A percentile compares a stretch with the other conserved stretches of the same genome.
Evolutionary conservation across 1,139 yeast species (phyloP).

Genomic region (Nakaseomyces bracarensis): DNA sequence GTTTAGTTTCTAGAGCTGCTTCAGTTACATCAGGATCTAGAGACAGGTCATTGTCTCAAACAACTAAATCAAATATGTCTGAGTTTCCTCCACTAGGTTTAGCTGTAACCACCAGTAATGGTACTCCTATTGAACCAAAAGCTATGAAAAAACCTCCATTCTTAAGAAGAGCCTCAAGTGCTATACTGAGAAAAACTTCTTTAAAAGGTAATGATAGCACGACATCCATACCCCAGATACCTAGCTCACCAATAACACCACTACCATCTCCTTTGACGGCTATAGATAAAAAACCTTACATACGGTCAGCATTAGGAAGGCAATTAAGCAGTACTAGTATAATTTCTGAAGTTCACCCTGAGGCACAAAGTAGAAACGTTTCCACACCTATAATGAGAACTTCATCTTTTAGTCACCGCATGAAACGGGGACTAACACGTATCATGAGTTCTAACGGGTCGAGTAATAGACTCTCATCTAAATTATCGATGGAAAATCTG

Average conservation of each 20-base stretch:
- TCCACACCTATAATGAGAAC: slow-evolving; percentile 7
- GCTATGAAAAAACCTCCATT: slow-evolving; percentile 22
- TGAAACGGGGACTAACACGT: slow-evolving; percentile 25
- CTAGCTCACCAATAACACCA: slow-evolving; percentile 12
- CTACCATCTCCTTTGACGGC: slow-evolving; percentile 13
- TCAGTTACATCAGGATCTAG: slow-evolving; percentile 3
- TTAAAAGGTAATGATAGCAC: slow-evolving; percentile 9
- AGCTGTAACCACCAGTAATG: slow-evolving; percentile 1
- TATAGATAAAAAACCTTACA: slow-evolving; percentile 6
- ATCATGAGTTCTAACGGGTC: slow-evolving; percentile 20
- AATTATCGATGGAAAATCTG: not conserved
- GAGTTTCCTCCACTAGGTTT: slow-evolving; percentile 1
- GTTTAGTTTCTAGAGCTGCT: slow-evolving; percentile 1
- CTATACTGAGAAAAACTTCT: slow-evolving; percentile 26
- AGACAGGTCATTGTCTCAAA: not conserved
- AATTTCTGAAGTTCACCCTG: not conserved
- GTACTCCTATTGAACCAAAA: not conserved
- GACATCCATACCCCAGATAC: not conserved
- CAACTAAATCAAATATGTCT: not conserved
- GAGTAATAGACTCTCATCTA: not conserved
- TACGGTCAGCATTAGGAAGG: slow-evolving; percentile 4
- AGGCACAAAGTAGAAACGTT: not conserved
- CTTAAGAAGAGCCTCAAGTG: slow-evolving; percentile 29
- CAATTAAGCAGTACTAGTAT: slow-evolving; percentile 6
- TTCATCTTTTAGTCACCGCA: slow-evolving; percentile 13